A percentile compares a stretch with the other conserved stretches of the same genome.
phyloP scores from a whole-genome alignment of 768 basidiomycete species.

The Macrocybe gigantea region DNA sequence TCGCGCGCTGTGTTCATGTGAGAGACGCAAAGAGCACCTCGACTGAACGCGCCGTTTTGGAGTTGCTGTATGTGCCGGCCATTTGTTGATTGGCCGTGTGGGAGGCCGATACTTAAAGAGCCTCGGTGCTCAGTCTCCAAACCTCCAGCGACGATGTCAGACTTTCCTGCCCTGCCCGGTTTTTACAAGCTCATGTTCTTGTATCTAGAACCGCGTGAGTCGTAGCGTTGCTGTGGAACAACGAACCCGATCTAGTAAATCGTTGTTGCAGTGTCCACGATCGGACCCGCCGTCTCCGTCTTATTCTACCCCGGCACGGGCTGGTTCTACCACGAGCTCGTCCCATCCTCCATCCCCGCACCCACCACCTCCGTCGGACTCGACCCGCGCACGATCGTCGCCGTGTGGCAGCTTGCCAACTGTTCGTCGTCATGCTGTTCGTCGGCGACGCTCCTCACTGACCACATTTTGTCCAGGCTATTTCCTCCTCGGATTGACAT shows the following conservation, averaged over 20 bases:
- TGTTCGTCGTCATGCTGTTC: slow-evolving; percentile 31
- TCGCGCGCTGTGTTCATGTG: no score
- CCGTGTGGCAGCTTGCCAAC: slow-evolving; percentile 63
- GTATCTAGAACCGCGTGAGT: slow-evolving; percentile 58
- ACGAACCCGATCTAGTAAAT: not conserved
- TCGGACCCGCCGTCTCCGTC: slow-evolving; percentile 30
- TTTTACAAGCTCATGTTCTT: slow-evolving; percentile 59
- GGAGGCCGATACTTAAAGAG: no score
- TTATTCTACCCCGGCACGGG: slow-evolving; percentile 55
- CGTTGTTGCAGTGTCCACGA: slow-evolving; percentile 25
- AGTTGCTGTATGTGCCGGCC: no score
- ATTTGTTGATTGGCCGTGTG: no score
- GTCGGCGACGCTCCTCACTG: not conserved
- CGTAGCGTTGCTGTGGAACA: not conserved
- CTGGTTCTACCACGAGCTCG: slow-evolving; percentile 65
- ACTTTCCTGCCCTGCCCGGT: slow-evolving; percentile 56
- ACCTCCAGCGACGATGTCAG: not conserved
- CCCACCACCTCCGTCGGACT: slow-evolving; percentile 20
- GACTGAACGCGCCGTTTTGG: no score
- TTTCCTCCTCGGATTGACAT: slow-evolving; percentile 43
- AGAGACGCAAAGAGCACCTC: no score
- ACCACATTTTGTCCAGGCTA: slow-evolving; percentile 22
- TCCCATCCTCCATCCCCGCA: slow-evolving; percentile 36
- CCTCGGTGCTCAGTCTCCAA: no score
- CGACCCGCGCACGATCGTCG: slow-evolving; percentile 51